These are phyloP conservation scores for Meira miltonrushii DNA, from an alignment of 1,284 basidiomycete species.

Conservation along the genomic window DNA sequence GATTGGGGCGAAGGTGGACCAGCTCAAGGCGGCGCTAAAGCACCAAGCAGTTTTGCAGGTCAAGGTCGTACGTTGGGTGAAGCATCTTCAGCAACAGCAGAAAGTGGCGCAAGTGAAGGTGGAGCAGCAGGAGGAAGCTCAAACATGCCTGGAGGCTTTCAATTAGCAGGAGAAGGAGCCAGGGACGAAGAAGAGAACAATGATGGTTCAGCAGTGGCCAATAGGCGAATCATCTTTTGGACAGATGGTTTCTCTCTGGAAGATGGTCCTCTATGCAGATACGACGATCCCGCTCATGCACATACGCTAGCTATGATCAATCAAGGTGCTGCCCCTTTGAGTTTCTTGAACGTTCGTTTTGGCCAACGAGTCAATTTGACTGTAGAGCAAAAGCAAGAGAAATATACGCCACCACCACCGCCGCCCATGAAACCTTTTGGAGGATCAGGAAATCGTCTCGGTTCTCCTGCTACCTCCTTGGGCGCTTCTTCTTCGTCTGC, in stretches of 20 bases:
- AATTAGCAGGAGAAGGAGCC: constrained; percentile 15
- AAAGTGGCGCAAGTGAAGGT: neutral
- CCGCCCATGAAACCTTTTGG: constrained; percentile 60
- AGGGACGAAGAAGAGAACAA: constrained; percentile 49
- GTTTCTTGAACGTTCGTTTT: constrained; percentile 68
- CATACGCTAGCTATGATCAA: constrained; percentile 73
- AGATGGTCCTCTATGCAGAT: constrained; percentile 77
- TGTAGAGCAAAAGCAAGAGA: constrained; percentile 71
- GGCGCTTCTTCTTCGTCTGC: constrained; percentile 13
- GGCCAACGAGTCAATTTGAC: constrained; percentile 82
- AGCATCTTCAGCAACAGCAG: neutral
- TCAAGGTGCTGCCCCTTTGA: constrained; percentile 72
- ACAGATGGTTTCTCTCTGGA: constrained; percentile 87
- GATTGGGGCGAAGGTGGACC: neutral
- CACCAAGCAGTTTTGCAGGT: constrained; percentile 15
- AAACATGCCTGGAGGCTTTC: neutral
- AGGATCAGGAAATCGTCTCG: constrained; percentile 78
- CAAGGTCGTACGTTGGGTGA: constrained; percentile 17
- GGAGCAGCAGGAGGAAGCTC: neutral
- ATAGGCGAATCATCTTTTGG: constrained; percentile 86
- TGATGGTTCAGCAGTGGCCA: constrained; percentile 58
- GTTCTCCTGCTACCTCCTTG: constrained; percentile 53
- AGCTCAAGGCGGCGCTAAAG: neutral
- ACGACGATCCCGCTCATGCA: constrained; percentile 74
- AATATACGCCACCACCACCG: constrained; percentile 62